Evolutionary conservation across 2,329 filamentous ascomycete species (phyloP).

Genomic region (Cladosporium colombiae): DNA sequence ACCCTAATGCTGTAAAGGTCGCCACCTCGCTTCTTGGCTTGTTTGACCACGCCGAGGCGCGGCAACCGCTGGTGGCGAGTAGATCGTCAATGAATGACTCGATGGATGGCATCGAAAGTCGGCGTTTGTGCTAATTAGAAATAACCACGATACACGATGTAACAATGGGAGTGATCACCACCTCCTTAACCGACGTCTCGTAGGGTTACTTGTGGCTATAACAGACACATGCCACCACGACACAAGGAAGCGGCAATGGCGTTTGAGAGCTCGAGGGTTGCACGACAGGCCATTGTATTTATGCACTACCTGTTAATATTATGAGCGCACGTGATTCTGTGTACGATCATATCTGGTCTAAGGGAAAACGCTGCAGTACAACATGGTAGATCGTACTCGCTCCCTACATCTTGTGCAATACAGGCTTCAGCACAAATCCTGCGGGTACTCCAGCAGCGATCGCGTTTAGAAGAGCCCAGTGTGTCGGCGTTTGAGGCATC

Average conservation of each 20-base stretch:
- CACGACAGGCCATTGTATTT: neutral
- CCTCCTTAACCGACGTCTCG: neutral
- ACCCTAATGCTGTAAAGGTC: neutral
- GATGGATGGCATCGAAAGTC: neutral
- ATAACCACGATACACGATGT: neutral
- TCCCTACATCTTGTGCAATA: slow-evolving; percentile 3
- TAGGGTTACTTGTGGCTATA: neutral
- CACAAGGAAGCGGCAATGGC: neutral
- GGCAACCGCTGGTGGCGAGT: neutral
- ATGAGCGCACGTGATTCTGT: neutral
- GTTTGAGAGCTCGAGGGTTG: neutral
- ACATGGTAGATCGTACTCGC: neutral
- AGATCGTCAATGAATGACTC: neutral
- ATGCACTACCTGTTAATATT: neutral
- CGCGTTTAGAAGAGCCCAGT: slow-evolving; percentile 15
- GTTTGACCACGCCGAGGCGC: slow-evolving; percentile 8
- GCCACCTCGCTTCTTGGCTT: slow-evolving; percentile 9
- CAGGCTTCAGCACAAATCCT: slow-evolving; percentile 6
- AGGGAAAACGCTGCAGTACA: neutral
- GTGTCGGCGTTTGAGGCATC: slow-evolving; percentile 8
- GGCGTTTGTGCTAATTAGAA: neutral
- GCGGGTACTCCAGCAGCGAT: slow-evolving; percentile 10
- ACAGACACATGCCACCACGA: neutral
- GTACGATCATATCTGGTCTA: neutral
- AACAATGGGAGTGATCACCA: neutral